Conservation (phyloP, 495 filamentous ascomycete species). For the Aspergillus cavernicola region DNA sequence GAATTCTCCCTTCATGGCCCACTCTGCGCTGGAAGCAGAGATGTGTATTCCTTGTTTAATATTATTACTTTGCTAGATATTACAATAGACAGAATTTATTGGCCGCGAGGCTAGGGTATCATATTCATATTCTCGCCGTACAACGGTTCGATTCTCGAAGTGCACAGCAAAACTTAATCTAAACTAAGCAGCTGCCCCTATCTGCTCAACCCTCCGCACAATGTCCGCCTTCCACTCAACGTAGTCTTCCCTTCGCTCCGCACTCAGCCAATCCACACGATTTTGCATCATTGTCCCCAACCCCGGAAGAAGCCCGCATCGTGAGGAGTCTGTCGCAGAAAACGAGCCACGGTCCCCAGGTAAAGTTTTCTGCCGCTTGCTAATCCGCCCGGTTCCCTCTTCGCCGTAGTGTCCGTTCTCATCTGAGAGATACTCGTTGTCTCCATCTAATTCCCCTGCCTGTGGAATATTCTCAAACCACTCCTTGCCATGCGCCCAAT, state of each 20-base stretch:
- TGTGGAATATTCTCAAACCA: conserved; percentile 60
- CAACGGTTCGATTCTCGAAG: neutral
- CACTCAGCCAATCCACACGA: conserved; percentile 74
- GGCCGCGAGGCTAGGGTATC: conserved; percentile 11
- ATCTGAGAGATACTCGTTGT: conserved; percentile 27
- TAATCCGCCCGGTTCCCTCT: conserved; percentile 27
- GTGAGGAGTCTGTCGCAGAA: conserved; percentile 16
- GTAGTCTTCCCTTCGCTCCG: conserved; percentile 64
- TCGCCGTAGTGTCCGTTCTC: conserved; percentile 37
- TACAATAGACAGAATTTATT: neutral
- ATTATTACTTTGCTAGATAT: neutral
- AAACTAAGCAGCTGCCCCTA: conserved; percentile 13
- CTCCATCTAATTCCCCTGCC: conserved; percentile 38
- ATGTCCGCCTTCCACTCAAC: conserved; percentile 68
- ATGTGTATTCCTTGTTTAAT: neutral
- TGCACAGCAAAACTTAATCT: too few relatives aligned
- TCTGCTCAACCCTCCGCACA: conserved; percentile 37
- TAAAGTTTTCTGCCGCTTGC: conserved; percentile 13
- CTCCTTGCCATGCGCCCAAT: conserved; percentile 61
- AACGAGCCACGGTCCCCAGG: conserved; percentile 11
- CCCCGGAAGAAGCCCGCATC: conserved; percentile 47
- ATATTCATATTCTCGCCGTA: neutral
- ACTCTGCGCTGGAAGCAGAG: conserved; percentile 13
- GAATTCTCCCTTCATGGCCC: neutral
- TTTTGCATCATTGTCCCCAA: conserved; percentile 83